Evolutionary conservation across 768 basidiomycete genomes (phyloP), one percentile per base, ranked within the genome.

Genomic region (Mycena capillaripes): DNA sequence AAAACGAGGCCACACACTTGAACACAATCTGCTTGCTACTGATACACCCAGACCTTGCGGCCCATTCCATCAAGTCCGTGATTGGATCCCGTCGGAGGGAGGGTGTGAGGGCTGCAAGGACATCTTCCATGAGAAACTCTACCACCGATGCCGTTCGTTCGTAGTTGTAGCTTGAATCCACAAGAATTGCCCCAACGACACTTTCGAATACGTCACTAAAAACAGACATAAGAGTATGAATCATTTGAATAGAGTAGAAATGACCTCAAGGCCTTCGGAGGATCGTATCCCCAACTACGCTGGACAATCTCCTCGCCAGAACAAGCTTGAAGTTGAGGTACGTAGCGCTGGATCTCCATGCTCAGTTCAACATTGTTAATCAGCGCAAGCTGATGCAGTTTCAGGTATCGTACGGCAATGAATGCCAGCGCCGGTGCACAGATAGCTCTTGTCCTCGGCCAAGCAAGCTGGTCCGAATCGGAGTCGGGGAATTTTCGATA

Each of bases 201-300:
- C 95, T 93, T 81, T 97, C 96, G 63, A 97, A 86, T 5, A 95
- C 89, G 77, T 97, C 96, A 66, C 93, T 92, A 36, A 96, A n/a
- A 50, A 40, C 9, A 48, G 4, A 42, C 4, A 38, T 55, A 23
- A 46, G 30, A 21, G 29, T 48, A 42, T 46, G 42, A 25, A 36
- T 17, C 40, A 25, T 9, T 8, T 16, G 12, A 42, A 32, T 14
- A 21, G 21, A 34, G n/a, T 50, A 19, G 21, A 34, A 52, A 25
- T 61, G n/a, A 65, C 73, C 73, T 75, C 50, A 75, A 82, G 8
- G 89, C 92, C 81, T 97, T 97, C 0, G 96, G 95, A 11, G 95
- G 95, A 76, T 95, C 92, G 72, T 91, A 92, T 75, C 89, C 89
- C 95, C 95, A 97, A 8, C 92, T 90, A 40, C 88, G 86, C 16